Evolutionary conservation across 305 asterid genomes (phyloP), one percentile per base, ranked within the genome.

Genomic region (Solanum hybrid): DNA sequence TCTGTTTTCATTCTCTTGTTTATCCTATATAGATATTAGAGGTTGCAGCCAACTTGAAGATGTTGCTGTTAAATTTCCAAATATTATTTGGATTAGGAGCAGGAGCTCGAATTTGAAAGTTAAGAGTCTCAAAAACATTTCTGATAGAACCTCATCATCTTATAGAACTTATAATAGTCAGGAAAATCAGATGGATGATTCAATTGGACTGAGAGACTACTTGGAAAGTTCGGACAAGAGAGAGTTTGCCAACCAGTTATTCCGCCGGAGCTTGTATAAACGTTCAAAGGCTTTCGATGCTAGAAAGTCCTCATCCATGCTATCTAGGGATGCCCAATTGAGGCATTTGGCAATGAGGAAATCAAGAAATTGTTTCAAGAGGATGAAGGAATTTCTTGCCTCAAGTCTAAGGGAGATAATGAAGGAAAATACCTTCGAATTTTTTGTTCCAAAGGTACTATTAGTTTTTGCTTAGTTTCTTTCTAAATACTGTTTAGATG

Each of bases 201-300:
- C 99, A 90, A 93, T 94, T 93, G 99, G 99, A 89, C 94, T 98
- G 89, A 95, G 95, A 89, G 97, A 97, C 91, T 98, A 98, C 93
- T 90, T 98, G 93, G 99, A 98, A 93, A 98, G 94, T 93, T 95
- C 98, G 84, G 99, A 95, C 89, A 97, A 96, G 94, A 95, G 99
- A 92, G 98, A 97, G 81, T 93, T 99, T 77, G 96, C 98, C 85
- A 97, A 93, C 91, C 98, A 94, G 92, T 91, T 96, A 90, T 98
- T 98, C 91, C 97, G 95, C 19, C 98, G 97, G 90, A 98, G 99
- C 93, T 93, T 98, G 94, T 98, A 98, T 91, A 98, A 95, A 92
- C 96, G 99, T 78, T 94, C 99, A 64, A 98, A 98, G 92, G 96
- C 95, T 89, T 97, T 94, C 91, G 99, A 97, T 94, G 98, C 99